These are phyloP conservation scores for Aquilaria sinensis DNA, from an alignment of 345 rosid species.

Conservation along the genomic window DNA sequence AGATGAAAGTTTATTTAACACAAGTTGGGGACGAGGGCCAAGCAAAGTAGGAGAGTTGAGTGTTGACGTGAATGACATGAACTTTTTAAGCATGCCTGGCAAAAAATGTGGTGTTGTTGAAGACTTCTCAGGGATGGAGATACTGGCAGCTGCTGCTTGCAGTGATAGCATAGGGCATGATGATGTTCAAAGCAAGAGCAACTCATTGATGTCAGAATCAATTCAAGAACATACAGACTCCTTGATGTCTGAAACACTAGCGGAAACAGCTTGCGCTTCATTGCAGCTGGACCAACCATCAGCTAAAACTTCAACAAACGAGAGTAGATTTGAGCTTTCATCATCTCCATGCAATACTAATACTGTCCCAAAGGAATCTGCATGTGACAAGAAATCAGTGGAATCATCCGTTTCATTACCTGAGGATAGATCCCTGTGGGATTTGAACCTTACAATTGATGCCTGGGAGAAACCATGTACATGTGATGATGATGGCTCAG, in stretches of 20 bases:
- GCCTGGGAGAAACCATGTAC: slow-evolving; percentile 40
- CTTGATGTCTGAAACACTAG: slow-evolving; percentile 8
- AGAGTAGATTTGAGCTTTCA: slow-evolving; percentile 14
- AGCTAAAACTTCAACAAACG: slow-evolving; percentile 11
- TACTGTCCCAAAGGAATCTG: slow-evolving; percentile 14
- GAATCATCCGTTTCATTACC: slow-evolving; percentile 14
- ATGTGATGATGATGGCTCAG: slow-evolving; percentile 13
- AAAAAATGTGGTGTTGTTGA: slow-evolving; percentile 18
- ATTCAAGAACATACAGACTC: slow-evolving; percentile 11
- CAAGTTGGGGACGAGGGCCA: slow-evolving; percentile 1
- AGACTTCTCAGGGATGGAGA: slow-evolving; percentile 58
- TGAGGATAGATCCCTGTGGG: slow-evolving; percentile 34
- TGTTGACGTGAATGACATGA: slow-evolving; percentile 11
- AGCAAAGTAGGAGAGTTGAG: slow-evolving; percentile 8
- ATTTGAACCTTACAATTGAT: slow-evolving; percentile 45
- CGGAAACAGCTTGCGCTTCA: slow-evolving; percentile 15
- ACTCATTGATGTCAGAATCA: slow-evolving; percentile 12
- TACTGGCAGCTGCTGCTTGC: slow-evolving; percentile 57
- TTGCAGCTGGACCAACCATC: slow-evolving; percentile 13
- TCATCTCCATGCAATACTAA: slow-evolving; percentile 15
- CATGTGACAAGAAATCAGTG: background rate
- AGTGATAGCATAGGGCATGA: slow-evolving; percentile 24
- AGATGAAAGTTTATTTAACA: slow-evolving; percentile 4
- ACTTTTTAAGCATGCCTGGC: slow-evolving; percentile 8
- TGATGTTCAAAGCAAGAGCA: slow-evolving; percentile 11